Evolutionary conservation across 2,329 filamentous ascomycete genomes (phyloP), one percentile per base, ranked within the genome.

Genomic region (Endocalyx cinctus): DNA sequence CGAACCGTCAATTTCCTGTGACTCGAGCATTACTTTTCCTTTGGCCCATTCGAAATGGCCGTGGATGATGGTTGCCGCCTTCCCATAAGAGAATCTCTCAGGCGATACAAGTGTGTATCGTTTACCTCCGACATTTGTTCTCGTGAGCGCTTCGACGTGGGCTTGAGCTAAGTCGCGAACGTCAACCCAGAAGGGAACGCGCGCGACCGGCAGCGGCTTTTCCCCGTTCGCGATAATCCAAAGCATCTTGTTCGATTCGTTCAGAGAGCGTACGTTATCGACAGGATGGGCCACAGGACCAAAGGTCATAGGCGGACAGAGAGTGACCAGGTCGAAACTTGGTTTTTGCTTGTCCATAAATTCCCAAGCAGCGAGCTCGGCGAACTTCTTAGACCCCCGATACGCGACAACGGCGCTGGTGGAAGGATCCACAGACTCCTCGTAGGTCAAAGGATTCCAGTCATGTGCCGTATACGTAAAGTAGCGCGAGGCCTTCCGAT

Each of bases 401-500:
- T 62, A 63, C 2, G 57, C 55, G 3, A 54, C 37, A 3, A 55
- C 74, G 55, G 62, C 50, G 61, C 65, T 51, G 56, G 52, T 52
- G 1, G 32, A 38, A 4, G 58, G 56, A 4, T 55, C 55, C 2
- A 63, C 41, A 0, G 72, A 69, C 38, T 77, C 62, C 31, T 74
- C 63, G 11, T 60, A 58, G 0, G 70, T 76, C 14, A 77, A 60
- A 0, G 72, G 72, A 44, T 77, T 77, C 74, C 74, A 79, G 45
- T 77, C 71, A 2, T 58, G 52, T 34, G 70, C 72, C 0, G 64
- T 68, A 50, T 77, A 78, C 3, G 58, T 65, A 44, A 74, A 70
- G 20, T 63, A 67, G 0, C 71, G 67, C 41, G 66, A 63, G 17
- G 57, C 62, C 16, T 67, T 67, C 34, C 70, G 67, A 27, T 46